Base-by-base conservation (phyloP, 805 yeast genomes). In the Candida xiaguanensis region DNA sequence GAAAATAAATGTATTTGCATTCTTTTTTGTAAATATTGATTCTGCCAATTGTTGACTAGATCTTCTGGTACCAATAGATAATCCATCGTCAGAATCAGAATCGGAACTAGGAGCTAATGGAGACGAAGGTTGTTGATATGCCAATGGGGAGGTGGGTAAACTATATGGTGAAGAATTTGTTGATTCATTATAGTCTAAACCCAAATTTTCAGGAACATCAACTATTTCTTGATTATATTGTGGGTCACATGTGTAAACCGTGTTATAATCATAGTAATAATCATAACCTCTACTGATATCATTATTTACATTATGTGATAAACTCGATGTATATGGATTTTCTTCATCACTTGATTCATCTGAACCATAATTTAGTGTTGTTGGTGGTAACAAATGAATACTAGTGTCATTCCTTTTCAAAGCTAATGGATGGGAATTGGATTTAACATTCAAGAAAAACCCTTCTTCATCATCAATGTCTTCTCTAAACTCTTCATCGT, bases 341-440 rank as follows among this genome's bases (percentile, higher is more conserved):
- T 77, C 82, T 34, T 76, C 82, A 42, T 79, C 83, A 45, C 80
- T 79, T 39, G 74, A 77, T 38, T 75, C 80, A 6, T 75, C 67
- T 4, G 85, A 77, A 6, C 87, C 86, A 55, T 78, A 78, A 55
- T 90, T 89, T 40, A 91, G 73, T 0, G 87, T 80, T 0, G 98
- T 89, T 2, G 96, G 81, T 2, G 98, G 97, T 38, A 91, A 63
- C 31, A 79, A 68, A 26, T 87, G 88, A 46, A 90, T 89, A 36
- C 47, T 58, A 27, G 44, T 52, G 12, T 23, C 33, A 8, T 20
- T 9, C 14, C 24, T 27, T 25, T 22, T 20, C 3, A 67, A 55
- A 3, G 59, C 50, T n/a, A 50, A 51, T 9, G 55, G 55, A 9
- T 52, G 58, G 6, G 70, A 60, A 8, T 65, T 70, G 4, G 75